Base-by-base conservation (phyloP, 768 basidiomycete genomes). In the Pulveroboletus sp. region DNA sequence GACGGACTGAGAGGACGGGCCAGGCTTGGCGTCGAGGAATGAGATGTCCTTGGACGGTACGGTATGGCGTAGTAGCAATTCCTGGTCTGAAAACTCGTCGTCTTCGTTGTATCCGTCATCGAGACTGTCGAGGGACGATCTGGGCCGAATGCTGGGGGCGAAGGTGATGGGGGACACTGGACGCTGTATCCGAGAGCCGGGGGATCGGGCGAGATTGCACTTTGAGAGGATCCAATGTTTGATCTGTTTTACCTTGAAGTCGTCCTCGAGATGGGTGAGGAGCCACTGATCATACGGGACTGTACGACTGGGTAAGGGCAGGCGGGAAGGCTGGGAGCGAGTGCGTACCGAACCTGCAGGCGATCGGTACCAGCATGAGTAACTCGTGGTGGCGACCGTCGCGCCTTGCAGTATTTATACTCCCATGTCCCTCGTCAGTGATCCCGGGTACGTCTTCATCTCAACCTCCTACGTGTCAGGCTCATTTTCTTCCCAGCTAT, bases 251-350 rank as follows among this genome's bases (percentile, higher is more conserved):
- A 87, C 72, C 57, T 80, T 81, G 78, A 79, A 85, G 28, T 68
- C 56, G 3, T 79, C 72, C 51, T 82, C 77, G 60, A 85, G 61
- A 60, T 85, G 83, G 11, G 86, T 86, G n/a, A 82, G 70, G 40
- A 88, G 70, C 86, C 86, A 89, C 68, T 86, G 85, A 65, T 89
- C 87, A 57, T 81, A 78, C 0, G 82, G 78, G 21, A 89, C 86
- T 83, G 52, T 6, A 14, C 5, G 32, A 14, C 5, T 33, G 37
- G 37, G 46, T 6, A 8, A 21, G 28, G 11, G 38, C n/a, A 42
- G 11, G 41, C 40, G 43, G 30, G 46, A 50, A 36, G 32, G 31
- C 14, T 28, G 7, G 36, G 43, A 51, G 15, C 48, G 47, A 52
- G 40, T 6, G 67, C 79, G 54, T 57, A 84, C 82, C 72, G 60